Base-by-base conservation (phyloP, 345 rosid genomes). In the Linum tenue region DNA sequence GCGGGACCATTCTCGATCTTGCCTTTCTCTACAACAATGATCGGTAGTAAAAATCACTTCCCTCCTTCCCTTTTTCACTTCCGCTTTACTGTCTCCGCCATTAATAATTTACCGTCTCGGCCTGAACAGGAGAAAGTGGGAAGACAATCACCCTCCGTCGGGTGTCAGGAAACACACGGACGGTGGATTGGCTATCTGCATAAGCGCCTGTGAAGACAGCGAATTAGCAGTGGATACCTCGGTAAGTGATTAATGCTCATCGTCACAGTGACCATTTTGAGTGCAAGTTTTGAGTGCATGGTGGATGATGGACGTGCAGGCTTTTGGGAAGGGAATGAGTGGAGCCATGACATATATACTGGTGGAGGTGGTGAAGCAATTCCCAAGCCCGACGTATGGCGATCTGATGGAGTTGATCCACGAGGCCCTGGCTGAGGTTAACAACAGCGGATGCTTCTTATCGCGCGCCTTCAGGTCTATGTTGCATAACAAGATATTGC, bases 1-100 rank as follows among this genome's bases (percentile, higher is more conserved):
- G 92, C 51, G 89, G 87, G 55, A 86, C 92, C 14, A 69, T 84
- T 37, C 83, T 86, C 15, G 92, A 86, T 71, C 84, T 86, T 22
- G 40, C 70, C 1, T 17, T 72, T 41, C 67, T 77, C 3, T 86
- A 82, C 75, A 53, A 71, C 70, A 60, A 37, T 35, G 6, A 17
- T 5, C 7, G 2, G 88, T 82, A 72, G 77, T 31, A 42, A 15
- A 5, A 48, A 63, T 67, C 37, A 59, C 43, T 67, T 10, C 11
- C 10, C 55, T 22, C 61, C 31, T 0, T 22, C 7, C 7, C 37
- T 58, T 58, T 16, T 11, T 4, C 61, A 58, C 6, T 7, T 16
- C 31, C 31, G 10, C 31, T n/a, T n/a, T 16, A 31, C 7, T 9
- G 37, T 7, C 37, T n/a, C 31, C 35, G 9, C 5, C 15, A 40